Percentiles rank a stretch among this genome's conserved stretches.
Evolutionary conservation across 2,329 filamentous ascomycete genomes (phyloP).

Genomic region (Penicillium sclerotiorum): DNA sequence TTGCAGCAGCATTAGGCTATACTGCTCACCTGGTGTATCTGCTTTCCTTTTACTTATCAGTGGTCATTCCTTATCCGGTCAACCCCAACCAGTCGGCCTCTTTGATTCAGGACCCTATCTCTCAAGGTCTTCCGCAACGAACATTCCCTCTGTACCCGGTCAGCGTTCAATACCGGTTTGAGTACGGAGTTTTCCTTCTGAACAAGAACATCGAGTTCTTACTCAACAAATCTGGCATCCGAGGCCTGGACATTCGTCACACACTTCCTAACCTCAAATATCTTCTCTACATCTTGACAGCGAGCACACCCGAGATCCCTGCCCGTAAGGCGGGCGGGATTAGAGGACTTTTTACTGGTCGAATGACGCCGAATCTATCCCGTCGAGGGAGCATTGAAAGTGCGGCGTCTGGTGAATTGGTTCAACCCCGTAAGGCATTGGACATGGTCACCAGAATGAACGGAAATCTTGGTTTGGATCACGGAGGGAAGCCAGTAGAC

Average conservation of each 20-base stretch:
- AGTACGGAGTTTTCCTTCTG: constrained; percentile 93
- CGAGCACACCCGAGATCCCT: constrained; percentile 68
- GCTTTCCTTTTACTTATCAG: constrained; percentile 78
- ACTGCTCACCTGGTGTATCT: constrained; percentile 74
- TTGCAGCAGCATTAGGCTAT: constrained; percentile 80
- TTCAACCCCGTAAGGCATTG: constrained; percentile 30
- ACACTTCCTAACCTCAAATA: constrained; percentile 94
- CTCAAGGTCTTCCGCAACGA: constrained; percentile 55
- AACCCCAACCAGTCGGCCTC: constrained; percentile 72
- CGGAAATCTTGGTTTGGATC: constrained; percentile 23
- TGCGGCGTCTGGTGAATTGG: constrained; percentile 33
- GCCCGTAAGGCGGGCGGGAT: constrained; percentile 58
- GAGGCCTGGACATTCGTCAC: constrained; percentile 85
- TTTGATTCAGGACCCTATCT: constrained; percentile 74
- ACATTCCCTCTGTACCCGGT: constrained; percentile 81
- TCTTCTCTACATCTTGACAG: constrained; percentile 83
- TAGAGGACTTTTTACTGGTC: constrained; percentile 47
- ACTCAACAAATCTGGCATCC: constrained; percentile 67
- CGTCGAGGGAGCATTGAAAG: constrained; percentile 47
- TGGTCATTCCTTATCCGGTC: constrained; percentile 80
- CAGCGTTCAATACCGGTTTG: constrained; percentile 82
- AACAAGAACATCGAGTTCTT: constrained; percentile 90
- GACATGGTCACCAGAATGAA: constrained; percentile 32
- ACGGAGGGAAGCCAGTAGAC: constrained; percentile 20
- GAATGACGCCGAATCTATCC: constrained; percentile 40